Percentiles rank a stretch among this genome's conserved stretches.
Evolutionary conservation across 352 stramenopile species (phyloP).

Genomic region (Phytopythium mirpurense): DNA sequence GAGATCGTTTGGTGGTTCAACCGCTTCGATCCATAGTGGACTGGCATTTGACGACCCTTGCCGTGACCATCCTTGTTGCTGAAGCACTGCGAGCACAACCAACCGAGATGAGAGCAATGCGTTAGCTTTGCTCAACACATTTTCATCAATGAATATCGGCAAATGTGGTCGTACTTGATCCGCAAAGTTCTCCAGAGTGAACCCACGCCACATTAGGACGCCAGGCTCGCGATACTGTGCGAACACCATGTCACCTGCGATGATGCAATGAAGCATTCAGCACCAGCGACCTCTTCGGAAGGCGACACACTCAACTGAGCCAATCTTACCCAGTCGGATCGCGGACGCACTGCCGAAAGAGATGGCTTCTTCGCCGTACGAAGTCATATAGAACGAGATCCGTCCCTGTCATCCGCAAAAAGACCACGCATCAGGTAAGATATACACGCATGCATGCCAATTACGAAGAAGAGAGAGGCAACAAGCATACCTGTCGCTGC

Average conservation of each 20-base stretch:
- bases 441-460: background rate
- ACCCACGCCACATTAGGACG: conserved; percentile 98
- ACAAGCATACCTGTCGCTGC: conserved; percentile 84
- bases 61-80: conserved; percentile 94
- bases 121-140: conserved; percentile 63
- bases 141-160: background rate
- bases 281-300: background rate
- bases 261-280: background rate
- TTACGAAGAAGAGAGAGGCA: background rate
- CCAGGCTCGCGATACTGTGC: conserved; percentile 97
- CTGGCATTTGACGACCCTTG: conserved; percentile 97
- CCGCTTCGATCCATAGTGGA: conserved; percentile 95
- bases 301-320: background rate
- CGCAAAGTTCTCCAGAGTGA: conserved; percentile 95
- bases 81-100: conserved; percentile 73
- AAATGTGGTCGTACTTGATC: conserved; percentile 70
- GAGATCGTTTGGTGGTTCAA: conserved; percentile 98
- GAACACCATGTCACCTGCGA: conserved; percentile 91
- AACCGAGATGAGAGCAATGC: background rate
- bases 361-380: conserved; percentile 93
- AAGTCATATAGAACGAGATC: conserved; percentile 98
- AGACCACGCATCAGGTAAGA: background rate
- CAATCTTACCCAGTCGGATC: conserved; percentile 46
- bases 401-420: conserved; percentile 47
- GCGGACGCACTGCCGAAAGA: conserved; percentile 94